Percentiles rank a stretch among this genome's conserved stretches.
Evolutionary conservation across 2,329 filamentous ascomycete genomes (phyloP).

Genomic region (Coniochaeta ligniaria): DNA sequence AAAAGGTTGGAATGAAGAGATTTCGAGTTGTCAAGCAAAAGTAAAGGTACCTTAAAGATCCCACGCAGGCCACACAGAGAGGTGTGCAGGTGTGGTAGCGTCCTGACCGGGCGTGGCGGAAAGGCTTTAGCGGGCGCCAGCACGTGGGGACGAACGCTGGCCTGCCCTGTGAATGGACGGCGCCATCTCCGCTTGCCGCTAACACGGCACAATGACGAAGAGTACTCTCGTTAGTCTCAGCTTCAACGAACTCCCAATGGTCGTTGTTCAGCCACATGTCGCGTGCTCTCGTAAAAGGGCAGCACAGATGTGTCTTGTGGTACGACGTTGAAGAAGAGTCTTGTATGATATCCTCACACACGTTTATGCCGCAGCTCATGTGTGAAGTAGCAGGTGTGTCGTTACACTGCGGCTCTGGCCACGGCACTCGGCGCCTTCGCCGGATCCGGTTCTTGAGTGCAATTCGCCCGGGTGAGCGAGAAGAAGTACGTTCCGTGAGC

Average conservation of each 20-base stretch:
- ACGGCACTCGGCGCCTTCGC: neutral
- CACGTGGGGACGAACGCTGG: neutral
- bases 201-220: neutral
- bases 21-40: neutral
- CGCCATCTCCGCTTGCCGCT: neutral
- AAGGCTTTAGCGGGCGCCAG: neutral
- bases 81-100: neutral
- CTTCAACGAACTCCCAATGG: neutral
- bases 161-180: neutral
- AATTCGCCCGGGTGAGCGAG: neutral
- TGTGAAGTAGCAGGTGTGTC: neutral
- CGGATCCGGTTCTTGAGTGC: neutral
- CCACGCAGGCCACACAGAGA: neutral
- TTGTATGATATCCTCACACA: neutral
- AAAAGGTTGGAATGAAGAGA: neutral
- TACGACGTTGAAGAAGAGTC: neutral
- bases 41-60: too few relatives aligned
- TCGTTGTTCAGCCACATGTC: neutral
- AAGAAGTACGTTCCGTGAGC: neutral
- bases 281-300: neutral
- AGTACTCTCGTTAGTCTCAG: neutral
- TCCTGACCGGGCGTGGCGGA: neutral
- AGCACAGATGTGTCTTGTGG: neutral
- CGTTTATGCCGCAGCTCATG: neutral
- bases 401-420: neutral